Evolutionary conservation across 164 flowering plant species (phyloP).

Genomic region (Taxillus chinensis): DNA sequence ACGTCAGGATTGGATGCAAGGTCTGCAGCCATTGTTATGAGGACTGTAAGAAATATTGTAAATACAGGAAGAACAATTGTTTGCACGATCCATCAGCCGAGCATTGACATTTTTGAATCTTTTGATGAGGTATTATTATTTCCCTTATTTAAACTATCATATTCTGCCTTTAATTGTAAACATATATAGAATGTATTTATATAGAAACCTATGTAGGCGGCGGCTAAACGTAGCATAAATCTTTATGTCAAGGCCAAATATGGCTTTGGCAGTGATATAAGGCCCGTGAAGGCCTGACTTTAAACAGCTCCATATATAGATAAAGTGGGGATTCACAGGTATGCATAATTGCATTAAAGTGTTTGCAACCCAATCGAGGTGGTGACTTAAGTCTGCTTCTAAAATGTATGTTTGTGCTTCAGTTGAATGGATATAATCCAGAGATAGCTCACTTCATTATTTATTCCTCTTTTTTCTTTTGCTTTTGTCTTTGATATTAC

Average conservation of each 20-base stretch:
- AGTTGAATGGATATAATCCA: background rate
- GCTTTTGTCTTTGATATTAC: background rate
- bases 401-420: background rate
- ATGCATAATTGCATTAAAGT: too few species aligned
- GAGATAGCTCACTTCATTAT: background rate
- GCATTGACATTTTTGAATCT: conserved; percentile 98
- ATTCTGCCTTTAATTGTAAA: background rate
- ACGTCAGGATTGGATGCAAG: conserved; percentile 98
- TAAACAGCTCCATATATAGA: too few species aligned
- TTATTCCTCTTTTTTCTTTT: background rate
- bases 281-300: too few species aligned
- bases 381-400: background rate
- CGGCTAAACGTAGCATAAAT: too few species aligned
- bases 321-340: too few species aligned
- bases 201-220: too few species aligned
- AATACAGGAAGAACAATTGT: conserved; percentile 97
- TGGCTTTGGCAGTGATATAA: too few species aligned
- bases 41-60: conserved; percentile 96
- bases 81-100: conserved; percentile 98
- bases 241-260: too few species aligned
- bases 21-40: conserved; percentile 98
- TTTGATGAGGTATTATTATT: conserved; percentile 79
- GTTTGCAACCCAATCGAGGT: too few species aligned
- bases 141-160: background rate
- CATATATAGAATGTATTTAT: too few species aligned